These are phyloP conservation scores for Coemansia sp. DNA, from an alignment of 192 early-diverging fungal genomes.

Conservation along the genomic window DNA sequence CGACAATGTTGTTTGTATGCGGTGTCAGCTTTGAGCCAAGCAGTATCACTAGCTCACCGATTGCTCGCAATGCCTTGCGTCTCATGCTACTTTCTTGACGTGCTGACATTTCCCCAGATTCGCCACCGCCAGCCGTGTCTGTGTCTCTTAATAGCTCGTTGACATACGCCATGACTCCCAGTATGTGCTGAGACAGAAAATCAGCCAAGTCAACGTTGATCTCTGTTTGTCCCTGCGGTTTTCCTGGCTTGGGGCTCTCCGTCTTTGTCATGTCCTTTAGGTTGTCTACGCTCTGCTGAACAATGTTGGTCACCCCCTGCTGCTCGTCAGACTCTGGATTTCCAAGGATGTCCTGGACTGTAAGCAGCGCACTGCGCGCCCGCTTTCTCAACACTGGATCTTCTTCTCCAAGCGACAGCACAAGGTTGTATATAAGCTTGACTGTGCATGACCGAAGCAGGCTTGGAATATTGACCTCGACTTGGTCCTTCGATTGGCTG, in stretches of 20 bases:
- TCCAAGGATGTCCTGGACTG: constrained; percentile 42
- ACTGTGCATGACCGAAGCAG: constrained; percentile 51
- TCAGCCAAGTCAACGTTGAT: constrained; percentile 18
- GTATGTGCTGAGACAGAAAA: constrained; percentile 48
- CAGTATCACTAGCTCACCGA: constrained; percentile 36
- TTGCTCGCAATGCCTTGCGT: constrained; percentile 37
- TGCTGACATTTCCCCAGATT: background rate
- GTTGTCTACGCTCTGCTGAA: constrained; percentile 35
- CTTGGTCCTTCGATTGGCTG: constrained; percentile 13
- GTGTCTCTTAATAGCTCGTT: constrained; percentile 49
- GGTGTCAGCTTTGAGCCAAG: constrained; percentile 27
- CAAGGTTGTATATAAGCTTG: constrained; percentile 51
- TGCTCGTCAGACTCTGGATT: constrained; percentile 2
- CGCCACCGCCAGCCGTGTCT: background rate
- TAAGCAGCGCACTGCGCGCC: constrained; percentile 44
- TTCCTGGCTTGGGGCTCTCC: constrained; percentile 24
- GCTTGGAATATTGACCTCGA: constrained; percentile 53
- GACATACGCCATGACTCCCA: constrained; percentile 53
- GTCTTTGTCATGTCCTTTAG: constrained; percentile 17
- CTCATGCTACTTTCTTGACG: constrained; percentile 9
- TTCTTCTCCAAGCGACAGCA: constrained; percentile 45
- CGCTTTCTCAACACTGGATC: constrained; percentile 37
- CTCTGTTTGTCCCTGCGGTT: background rate
- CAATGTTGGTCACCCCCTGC: constrained; percentile 41
- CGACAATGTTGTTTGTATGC: constrained; percentile 45